These are phyloP conservation scores for Reutealis trisperma DNA, from an alignment of 345 rosid species.

Conservation along the genomic window DNA sequence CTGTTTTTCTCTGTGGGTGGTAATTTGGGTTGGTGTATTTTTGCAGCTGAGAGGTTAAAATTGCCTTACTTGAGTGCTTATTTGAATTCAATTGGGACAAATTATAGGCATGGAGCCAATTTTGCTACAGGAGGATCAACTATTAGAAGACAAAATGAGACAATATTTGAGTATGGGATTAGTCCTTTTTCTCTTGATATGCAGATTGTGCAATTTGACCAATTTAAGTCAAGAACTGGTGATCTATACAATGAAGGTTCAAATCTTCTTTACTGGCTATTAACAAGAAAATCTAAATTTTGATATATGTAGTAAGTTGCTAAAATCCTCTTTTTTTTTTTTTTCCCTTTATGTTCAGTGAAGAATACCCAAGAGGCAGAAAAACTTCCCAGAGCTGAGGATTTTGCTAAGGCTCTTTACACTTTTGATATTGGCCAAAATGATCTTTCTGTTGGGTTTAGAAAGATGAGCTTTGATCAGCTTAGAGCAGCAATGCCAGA, in stretches of 20 bases:
- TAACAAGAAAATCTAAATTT: not conserved
- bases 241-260: conserved; percentile 56
- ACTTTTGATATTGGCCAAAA: conserved; percentile 95
- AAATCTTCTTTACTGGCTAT: not conserved
- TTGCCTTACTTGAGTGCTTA: conserved; percentile 85
- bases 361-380: conserved; percentile 47
- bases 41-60: conserved; percentile 72
- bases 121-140: conserved; percentile 96
- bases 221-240: conserved; percentile 64
- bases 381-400: conserved; percentile 71
- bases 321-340: not conserved
- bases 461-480: conserved; percentile 68
- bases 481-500: conserved; percentile 70
- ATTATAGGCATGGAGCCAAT: conserved; percentile 86
- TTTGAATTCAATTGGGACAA: conserved; percentile 76
- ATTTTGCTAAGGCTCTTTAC: conserved; percentile 77
- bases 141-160: conserved; percentile 77
- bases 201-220: conserved; percentile 79
- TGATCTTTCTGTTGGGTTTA: conserved; percentile 84
- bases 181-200: conserved; percentile 87
- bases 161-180: conserved; percentile 79
- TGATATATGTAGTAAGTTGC: not conserved
- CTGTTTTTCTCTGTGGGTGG: not conserved
- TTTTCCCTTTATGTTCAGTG: conserved; percentile 40
- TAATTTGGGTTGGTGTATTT: not conserved